These are phyloP conservation scores for Clavulina sp. DNA, from an alignment of 768 basidiomycete genomes.

Conservation along the genomic window DNA sequence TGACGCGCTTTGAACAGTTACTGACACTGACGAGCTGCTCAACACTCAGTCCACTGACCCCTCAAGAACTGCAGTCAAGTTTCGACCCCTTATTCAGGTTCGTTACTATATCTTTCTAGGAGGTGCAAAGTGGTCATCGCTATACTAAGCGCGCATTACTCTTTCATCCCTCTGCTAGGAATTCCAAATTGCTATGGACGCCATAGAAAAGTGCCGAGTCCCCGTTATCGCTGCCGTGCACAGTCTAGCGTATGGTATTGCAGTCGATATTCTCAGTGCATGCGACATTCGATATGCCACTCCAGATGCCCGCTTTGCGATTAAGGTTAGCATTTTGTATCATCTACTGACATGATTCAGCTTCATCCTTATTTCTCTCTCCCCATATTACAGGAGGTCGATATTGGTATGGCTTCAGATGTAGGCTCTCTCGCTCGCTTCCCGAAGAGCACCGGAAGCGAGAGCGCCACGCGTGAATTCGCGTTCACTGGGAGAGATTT, in stretches of 20 bases:
- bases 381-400: slow-evolving; percentile 50
- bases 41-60: slow-evolving; percentile 23
- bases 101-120: slow-evolving; percentile 13
- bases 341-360: neutral
- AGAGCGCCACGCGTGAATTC: slow-evolving; percentile 53
- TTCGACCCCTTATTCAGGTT: slow-evolving; percentile 29
- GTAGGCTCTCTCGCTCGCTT: slow-evolving; percentile 71
- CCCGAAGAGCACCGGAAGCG: slow-evolving; percentile 60
- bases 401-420: slow-evolving; percentile 74
- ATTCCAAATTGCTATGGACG: slow-evolving; percentile 56
- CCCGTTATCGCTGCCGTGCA: slow-evolving; percentile 76
- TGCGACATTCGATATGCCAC: slow-evolving; percentile 72
- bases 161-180: slow-evolving; percentile 14
- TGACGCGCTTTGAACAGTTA: neutral
- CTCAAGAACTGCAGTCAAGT: slow-evolving; percentile 33
- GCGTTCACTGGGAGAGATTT: slow-evolving; percentile 62
- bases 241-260: slow-evolving; percentile 57
- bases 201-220: slow-evolving; percentile 48
- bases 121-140: neutral
- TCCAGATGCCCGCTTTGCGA: slow-evolving; percentile 40
- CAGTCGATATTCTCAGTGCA: slow-evolving; percentile 53
- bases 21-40: slow-evolving; percentile 2
- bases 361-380: neutral
- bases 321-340: slow-evolving; percentile 37
- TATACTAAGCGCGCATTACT: neutral